Conservation (phyloP, 139 green algal genomes). For the Haematococcus lacustris region DNA sequence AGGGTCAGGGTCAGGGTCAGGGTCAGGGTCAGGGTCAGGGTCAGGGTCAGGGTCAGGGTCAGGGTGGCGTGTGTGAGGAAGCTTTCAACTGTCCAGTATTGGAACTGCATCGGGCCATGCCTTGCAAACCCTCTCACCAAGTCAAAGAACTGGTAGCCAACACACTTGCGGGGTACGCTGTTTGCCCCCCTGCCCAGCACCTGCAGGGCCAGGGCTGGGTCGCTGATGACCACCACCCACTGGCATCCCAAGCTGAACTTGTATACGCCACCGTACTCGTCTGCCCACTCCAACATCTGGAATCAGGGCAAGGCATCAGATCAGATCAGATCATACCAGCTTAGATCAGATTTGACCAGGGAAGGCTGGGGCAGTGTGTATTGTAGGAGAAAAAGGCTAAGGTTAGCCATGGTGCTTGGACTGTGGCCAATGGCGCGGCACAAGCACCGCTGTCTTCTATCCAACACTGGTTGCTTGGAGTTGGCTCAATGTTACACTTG, state of each 20-base stretch:
- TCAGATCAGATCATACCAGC: neutral
- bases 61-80: too few species aligned
- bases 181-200: slow-evolving; percentile 26
- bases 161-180: slow-evolving; percentile 38
- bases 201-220: slow-evolving; percentile 19
- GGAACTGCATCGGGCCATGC: too few species aligned
- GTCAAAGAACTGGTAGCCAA: slow-evolving; percentile 50
- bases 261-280: slow-evolving; percentile 38
- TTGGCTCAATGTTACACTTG: neutral
- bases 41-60: too few species aligned
- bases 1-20: too few species aligned
- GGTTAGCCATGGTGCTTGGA: neutral
- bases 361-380: neutral
- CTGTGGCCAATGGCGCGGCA: neutral
- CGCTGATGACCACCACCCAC: slow-evolving; percentile 38
- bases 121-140: slow-evolving; percentile 19
- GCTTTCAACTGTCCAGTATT: too few species aligned
- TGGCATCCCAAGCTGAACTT: slow-evolving; percentile 43
- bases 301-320: neutral
- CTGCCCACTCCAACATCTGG: slow-evolving; percentile 41
- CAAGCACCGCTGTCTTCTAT: neutral
- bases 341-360: neutral
- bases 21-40: too few species aligned
- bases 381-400: neutral
- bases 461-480: neutral